Base-by-base conservation (phyloP, 257 asterid genomes). In the Misopates orontium region DNA sequence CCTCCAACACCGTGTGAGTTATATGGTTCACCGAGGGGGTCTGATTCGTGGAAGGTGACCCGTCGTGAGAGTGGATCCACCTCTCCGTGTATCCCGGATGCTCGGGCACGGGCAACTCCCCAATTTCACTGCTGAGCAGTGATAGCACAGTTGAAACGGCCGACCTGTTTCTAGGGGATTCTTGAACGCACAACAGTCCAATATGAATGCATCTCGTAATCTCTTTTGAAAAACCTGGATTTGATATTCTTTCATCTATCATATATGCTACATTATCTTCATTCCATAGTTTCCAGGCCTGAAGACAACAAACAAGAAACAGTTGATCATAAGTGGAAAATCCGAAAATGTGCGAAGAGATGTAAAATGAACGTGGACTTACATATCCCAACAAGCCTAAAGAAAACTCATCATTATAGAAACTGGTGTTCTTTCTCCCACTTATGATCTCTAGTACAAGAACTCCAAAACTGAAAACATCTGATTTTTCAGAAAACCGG, bases 171-270 rank as follows among this genome's bases (percentile, higher is more conserved):
- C 12, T 28, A 0, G 77, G 68, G 19, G 47, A 45, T 70, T 85
- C 80, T 39, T 84, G 82, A 16, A 82, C 79, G 12, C 79, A 82
- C 57, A 84, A 9, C 47, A 82, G 70, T 4, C 73, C 86, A 53
- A 84, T 73, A 1, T 74, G 79, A 49, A 84, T 76, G 68, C 84
- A 84, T 57, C 81, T 74, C 16, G 16, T 18, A 2, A 75, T 62
- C 64, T 71, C 79, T 24, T 10, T 32, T 20, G 14, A 40, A 0
- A 36, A 10, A 22, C 47, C 44, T 18, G 63, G 36, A 25, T 31
- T 74, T 8, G 10, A 56, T 44, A 80, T 48, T 47, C 69, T 65
- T 67, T 65, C 59, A 60, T 80, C 92, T 0, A 75, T 67, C 22
- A 83, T 44, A 60, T 51, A 73, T 13, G 58, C 13, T 7, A 60